phyloP scores from a whole-genome alignment of 2,329 filamentous ascomycete species.

The Diaporthe amygdali region DNA sequence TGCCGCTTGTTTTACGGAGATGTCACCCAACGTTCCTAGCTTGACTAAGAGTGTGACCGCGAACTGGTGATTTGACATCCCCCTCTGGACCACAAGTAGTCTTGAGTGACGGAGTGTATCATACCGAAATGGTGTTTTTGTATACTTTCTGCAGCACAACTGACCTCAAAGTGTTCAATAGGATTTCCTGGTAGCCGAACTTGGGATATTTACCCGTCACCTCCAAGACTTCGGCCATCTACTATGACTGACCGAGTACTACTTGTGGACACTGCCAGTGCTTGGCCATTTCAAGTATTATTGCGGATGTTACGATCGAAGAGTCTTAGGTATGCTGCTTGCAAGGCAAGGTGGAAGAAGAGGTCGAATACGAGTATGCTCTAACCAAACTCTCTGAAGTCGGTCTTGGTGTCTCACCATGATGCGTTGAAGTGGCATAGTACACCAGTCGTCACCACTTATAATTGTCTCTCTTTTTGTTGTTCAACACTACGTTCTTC shows the following conservation, averaged over 20 bases:
- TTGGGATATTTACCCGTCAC: neutral
- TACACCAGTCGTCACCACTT: neutral
- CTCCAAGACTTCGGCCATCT: neutral
- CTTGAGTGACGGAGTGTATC: neutral
- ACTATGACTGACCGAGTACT: neutral
- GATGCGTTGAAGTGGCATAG: neutral
- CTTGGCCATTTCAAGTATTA: neutral
- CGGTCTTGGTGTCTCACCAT: constrained; percentile 5
- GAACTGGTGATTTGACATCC: neutral
- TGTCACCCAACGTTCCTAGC: neutral
- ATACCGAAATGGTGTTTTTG: neutral
- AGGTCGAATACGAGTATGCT: neutral
- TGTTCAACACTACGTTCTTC: neutral
- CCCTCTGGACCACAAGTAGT: neutral
- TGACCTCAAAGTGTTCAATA: neutral
- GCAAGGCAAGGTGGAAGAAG: neutral
- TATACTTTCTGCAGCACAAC: neutral
- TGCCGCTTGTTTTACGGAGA: neutral
- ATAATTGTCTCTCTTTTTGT: neutral
- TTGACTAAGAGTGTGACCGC: neutral
- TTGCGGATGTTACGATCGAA: neutral
- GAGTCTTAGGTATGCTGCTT: neutral
- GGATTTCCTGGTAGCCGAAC: neutral
- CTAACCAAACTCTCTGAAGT: neutral
- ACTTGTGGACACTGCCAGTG: neutral